Conservation (phyloP, 2,329 filamentous ascomycete species). For the Hypoxylon sp. region DNA sequence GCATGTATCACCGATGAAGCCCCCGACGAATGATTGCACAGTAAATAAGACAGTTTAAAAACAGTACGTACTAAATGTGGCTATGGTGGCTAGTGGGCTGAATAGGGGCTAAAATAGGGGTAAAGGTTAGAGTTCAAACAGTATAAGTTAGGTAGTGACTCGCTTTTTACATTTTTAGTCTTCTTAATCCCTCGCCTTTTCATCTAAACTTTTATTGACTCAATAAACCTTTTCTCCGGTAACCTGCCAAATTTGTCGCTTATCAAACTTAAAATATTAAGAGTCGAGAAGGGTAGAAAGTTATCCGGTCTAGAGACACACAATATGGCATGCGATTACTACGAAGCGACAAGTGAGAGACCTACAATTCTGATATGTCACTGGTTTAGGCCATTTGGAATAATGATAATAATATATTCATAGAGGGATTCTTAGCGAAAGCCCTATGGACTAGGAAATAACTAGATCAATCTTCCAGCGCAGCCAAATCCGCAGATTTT, state of each 20-base stretch:
- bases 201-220: not conserved
- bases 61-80: slow-evolving; percentile 10
- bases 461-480: too few species aligned
- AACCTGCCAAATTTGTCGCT: not conserved
- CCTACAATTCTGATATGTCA: too few species aligned
- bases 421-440: too few species aligned
- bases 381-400: too few species aligned
- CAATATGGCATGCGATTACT: too few species aligned
- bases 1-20: not conserved
- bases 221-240: not conserved
- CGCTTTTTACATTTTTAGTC: not conserved
- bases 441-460: too few species aligned
- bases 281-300: too few species aligned
- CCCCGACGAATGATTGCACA: slow-evolving; percentile 13
- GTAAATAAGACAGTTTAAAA: slow-evolving; percentile 1
- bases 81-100: slow-evolving; percentile 11
- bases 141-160: not conserved
- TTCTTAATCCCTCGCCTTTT: not conserved
- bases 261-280: not conserved
- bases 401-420: too few species aligned
- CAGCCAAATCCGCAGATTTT: too few species aligned
- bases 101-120: slow-evolving; percentile 17
- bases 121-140: not conserved
- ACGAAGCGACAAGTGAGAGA: too few species aligned
- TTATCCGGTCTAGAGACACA: too few species aligned